Base-by-base conservation (phyloP, 495 filamentous ascomycete species). In the Podospora pseudopauciseta region DNA sequence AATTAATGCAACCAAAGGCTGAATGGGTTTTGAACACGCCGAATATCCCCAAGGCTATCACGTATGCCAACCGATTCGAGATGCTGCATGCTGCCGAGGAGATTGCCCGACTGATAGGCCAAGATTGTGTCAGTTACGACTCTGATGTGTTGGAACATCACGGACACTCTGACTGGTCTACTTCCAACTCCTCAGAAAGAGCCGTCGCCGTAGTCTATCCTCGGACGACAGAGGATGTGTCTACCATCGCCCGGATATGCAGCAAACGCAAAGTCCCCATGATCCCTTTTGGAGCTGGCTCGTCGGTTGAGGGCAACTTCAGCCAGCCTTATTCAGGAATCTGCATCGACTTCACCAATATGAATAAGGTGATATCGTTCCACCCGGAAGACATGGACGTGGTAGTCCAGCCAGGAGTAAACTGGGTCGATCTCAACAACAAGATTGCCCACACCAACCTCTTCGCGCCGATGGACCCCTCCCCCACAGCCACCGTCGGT, bases 141-240 rank as follows among this genome's bases (percentile, higher is more conserved):
- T 87, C 92, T 68, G 92, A 94, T 44, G 90, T 92, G 64, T 84
- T 96, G 2, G 84, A 87, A 23, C 76, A 80, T 28, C 92, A 96
- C 78, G 92, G 93, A 58, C 93, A 90, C 77, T 94, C 91, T 2
- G 91, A 94, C 78, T 94, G 92, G 91, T 94, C 91, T 1, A 91
- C 91, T 4, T 85, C 90, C 66, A 96, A 97, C 73, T 87, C 88
- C 19, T 86, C 89, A 44, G 82, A 81, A 4, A 81, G 92, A 2
- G 91, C 91, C 0, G 87, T 91, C 3, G 90, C 91, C 0, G 87
- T 93, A 16, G 90, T 85, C 27, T 91, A 90, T 72, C 92, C 90
- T 4, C 87, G 84, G 63, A 85, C 82, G 4, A 95, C 92, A 3
- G 83, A 89, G 68, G 89, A 96, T 67, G 91, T 97, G n/a, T 89